phyloP scores from a whole-genome alignment of 2,329 filamentous ascomycete species.

The Ophiostoma sp. region DNA sequence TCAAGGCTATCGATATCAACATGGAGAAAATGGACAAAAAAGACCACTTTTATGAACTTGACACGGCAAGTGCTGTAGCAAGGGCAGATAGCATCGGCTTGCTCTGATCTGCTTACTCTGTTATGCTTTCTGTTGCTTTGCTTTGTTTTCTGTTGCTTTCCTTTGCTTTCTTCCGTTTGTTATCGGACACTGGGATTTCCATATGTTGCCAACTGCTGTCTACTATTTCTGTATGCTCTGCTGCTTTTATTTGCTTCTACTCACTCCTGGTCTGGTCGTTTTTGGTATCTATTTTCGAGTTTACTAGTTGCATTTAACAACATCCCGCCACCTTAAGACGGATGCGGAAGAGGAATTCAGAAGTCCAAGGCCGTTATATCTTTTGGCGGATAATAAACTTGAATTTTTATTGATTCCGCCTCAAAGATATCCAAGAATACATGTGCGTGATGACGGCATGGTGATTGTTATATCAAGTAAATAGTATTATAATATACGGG shows the following conservation, averaged over 20 bases:
- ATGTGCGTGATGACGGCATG: not conserved
- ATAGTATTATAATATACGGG: not conserved
- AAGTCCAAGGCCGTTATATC: not conserved
- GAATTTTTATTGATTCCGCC: not conserved
- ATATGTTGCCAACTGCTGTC: not conserved
- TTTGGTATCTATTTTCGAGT: not conserved
- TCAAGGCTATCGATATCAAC: not conserved
- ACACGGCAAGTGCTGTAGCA: slow-evolving; percentile 6
- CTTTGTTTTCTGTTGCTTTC: not conserved
- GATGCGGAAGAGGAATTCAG: not conserved
- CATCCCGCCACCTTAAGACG: not conserved
- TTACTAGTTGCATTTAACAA: not conserved
- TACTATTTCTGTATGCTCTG: not conserved
- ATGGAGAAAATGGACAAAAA: not conserved
- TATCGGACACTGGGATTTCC: not conserved
- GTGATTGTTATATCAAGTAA: not conserved
- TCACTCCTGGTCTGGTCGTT: slow-evolving; percentile 4
- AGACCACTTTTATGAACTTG: not conserved
- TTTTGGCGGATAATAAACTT: not conserved
- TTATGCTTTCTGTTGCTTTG: not conserved
- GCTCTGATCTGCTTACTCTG: not conserved
- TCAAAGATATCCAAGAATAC: not conserved
- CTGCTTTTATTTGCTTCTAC: not conserved
- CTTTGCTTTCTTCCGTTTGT: not conserved
- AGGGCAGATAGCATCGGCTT: not conserved